Percentiles rank a stretch among this genome's conserved stretches.
phyloP scores from a whole-genome alignment of 257 asterid genomes.

The Plantago ovata region DNA sequence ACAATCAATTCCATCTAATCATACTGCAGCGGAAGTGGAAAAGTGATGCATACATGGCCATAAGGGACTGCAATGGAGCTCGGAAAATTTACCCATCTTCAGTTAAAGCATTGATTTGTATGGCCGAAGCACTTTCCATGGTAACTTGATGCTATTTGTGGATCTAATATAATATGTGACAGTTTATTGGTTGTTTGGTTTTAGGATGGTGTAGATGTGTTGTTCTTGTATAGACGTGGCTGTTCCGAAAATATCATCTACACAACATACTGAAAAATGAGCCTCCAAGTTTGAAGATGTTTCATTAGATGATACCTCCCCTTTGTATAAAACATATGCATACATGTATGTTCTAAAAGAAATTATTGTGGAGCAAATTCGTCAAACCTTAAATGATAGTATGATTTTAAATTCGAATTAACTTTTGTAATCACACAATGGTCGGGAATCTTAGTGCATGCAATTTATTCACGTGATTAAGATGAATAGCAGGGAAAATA shows the following conservation, averaged over 20 bases:
- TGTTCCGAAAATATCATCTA: not conserved
- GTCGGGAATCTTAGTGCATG: not conserved
- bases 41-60: slow-evolving; percentile 81
- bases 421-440: not conserved
- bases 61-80: slow-evolving; percentile 85
- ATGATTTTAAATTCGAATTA: too few species aligned
- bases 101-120: slow-evolving; percentile 64
- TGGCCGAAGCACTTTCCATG: slow-evolving; percentile 75
- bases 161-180: not conserved
- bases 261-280: not conserved
- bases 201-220: slow-evolving; percentile 7
- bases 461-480: not conserved
- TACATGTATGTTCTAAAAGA: not conserved
- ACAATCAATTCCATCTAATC: slow-evolving; percentile 7
- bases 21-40: slow-evolving; percentile 76
- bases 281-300: not conserved
- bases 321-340: too few species aligned
- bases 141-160: slow-evolving; percentile 35
- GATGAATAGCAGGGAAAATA: slow-evolving; percentile 8
- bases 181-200: slow-evolving; percentile 12
- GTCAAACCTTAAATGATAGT: too few species aligned
- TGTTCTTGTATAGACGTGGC: slow-evolving; percentile 14
- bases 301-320: not conserved
- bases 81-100: slow-evolving; percentile 64
- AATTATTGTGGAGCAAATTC: too few species aligned